These are phyloP conservation scores for Prunus padus DNA, from an alignment of 306 rosid genomes.

Conservation along the genomic window DNA sequence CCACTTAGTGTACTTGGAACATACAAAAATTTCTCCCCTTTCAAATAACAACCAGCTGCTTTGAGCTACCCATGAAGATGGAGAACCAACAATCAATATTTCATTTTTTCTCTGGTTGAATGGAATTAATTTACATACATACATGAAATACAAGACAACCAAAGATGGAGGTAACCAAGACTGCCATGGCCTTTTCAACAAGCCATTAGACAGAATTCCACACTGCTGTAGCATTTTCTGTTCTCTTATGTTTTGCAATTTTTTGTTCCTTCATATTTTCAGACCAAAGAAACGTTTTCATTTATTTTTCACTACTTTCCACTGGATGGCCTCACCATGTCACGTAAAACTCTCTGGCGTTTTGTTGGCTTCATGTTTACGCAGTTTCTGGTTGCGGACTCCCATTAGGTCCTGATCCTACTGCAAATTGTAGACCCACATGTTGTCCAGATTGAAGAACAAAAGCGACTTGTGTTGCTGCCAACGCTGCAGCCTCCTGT, in stretches of 20 bases:
- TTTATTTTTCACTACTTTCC: conserved; percentile 19
- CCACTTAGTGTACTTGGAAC: too few relatives aligned
- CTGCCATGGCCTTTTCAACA: background rate
- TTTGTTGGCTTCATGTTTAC: conserved; percentile 34
- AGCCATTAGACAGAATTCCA: background rate
- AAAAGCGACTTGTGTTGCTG: conserved; percentile 99
- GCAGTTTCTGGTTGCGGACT: conserved; percentile 56
- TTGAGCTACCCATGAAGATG: background rate
- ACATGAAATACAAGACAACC: background rate
- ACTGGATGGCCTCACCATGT: conserved; percentile 26
- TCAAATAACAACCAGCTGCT: background rate
- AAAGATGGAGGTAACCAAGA: background rate
- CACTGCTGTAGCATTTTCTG: background rate
- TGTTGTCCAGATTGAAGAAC: conserved; percentile 86
- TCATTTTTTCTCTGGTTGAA: conserved; percentile 5
- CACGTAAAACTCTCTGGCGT: conserved; percentile 16
- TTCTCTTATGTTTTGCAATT: background rate
- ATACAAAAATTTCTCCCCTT: too few relatives aligned
- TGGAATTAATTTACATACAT: conserved; percentile 16
- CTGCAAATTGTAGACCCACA: conserved; percentile 76
- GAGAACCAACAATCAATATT: background rate
- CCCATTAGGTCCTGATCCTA: conserved; percentile 58
- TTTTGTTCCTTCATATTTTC: background rate
- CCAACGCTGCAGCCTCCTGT: conserved; percentile 97
- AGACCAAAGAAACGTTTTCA: conserved; percentile 5